These are phyloP conservation scores for Pulveroboletus frians DNA, from an alignment of 768 basidiomycete genomes.

Conservation along the genomic window DNA sequence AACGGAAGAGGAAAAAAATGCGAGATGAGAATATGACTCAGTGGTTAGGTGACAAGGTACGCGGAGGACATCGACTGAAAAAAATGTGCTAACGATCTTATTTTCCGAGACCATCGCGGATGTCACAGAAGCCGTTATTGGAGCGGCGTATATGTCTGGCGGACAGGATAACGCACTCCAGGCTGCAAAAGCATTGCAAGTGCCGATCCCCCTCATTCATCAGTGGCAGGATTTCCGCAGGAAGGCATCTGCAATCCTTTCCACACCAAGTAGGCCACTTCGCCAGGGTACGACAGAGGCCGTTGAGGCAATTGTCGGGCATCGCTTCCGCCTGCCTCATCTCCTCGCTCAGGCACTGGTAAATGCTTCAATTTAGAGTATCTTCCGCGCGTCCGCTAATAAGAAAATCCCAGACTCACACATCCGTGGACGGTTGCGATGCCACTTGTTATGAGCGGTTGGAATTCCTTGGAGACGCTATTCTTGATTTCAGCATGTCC, in stretches of 20 bases:
- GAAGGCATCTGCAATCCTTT: conserved; percentile 42
- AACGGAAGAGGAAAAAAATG: conserved; percentile 41
- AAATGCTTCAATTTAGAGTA: conserved; percentile 16
- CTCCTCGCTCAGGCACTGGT: conserved; percentile 73
- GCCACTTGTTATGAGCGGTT: conserved; percentile 65
- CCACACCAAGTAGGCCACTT: conserved; percentile 41
- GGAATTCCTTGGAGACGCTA: conserved; percentile 83
- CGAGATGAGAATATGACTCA: conserved; percentile 41
- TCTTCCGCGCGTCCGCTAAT: conserved; percentile 6
- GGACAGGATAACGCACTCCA: conserved; percentile 64
- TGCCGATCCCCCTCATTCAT: conserved; percentile 60
- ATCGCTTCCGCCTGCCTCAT: conserved; percentile 55
- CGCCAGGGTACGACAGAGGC: conserved; percentile 45
- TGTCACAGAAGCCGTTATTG: conserved; percentile 80
- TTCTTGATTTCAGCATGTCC: conserved; percentile 73
- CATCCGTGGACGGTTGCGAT: conserved; percentile 52
- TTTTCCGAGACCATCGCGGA: conserved; percentile 67
- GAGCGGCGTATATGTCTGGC: conserved; percentile 72
- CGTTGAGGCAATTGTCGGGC: conserved; percentile 61
- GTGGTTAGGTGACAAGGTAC: conserved; percentile 76
- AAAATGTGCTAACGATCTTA: conserved; percentile 9
- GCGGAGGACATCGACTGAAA: neutral
- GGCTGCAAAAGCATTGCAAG: conserved; percentile 56
- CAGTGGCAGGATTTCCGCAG: conserved; percentile 66
- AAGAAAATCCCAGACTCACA: conserved; percentile 52